Evolutionary conservation across 2,329 filamentous ascomycete genomes (phyloP).

Genomic region (Monilinia vaccinii-corymbosi): DNA sequence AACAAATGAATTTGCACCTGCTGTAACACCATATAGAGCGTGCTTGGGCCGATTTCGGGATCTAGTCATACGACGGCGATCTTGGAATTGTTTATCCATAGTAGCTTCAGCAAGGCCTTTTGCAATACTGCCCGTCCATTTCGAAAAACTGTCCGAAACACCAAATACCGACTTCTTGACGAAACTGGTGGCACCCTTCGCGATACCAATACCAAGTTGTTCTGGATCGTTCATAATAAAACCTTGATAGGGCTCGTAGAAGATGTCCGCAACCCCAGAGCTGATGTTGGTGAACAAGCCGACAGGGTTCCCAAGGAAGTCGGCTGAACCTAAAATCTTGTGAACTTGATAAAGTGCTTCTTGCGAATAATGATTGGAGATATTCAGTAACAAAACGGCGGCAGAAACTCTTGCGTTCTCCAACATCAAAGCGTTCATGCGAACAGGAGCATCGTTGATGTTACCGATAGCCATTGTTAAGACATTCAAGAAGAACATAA

Average conservation of each 20-base stretch:
- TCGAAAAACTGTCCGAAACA: constrained; percentile 93
- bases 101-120: constrained; percentile 94
- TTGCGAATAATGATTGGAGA: constrained; percentile 93
- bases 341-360: constrained; percentile 94
- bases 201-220: constrained; percentile 89
- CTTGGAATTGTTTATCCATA: constrained; percentile 97
- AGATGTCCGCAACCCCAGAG: constrained; percentile 94
- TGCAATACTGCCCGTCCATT: constrained; percentile 93
- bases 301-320: constrained; percentile 95
- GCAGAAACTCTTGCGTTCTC: constrained; percentile 93
- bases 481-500: constrained; percentile 98
- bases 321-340: constrained; percentile 92
- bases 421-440: constrained; percentile 85
- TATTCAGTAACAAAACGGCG: constrained; percentile 71
- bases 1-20: constrained; percentile 89
- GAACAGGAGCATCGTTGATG: constrained; percentile 92
- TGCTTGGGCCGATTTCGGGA: constrained; percentile 94
- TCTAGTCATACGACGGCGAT: constrained; percentile 85
- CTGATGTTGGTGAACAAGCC: constrained; percentile 97
- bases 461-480: constrained; percentile 99
- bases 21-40: constrained; percentile 89
- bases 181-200: constrained; percentile 92
- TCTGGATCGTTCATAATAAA: constrained; percentile 88
- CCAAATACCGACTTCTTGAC: constrained; percentile 98
- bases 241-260: constrained; percentile 98